A percentile compares a stretch with the other conserved stretches of the same genome.
Evolutionary conservation across 371 early-diverging fungal genomes (phyloP).

Genomic region (Apophysomyces trapeziformis): DNA sequence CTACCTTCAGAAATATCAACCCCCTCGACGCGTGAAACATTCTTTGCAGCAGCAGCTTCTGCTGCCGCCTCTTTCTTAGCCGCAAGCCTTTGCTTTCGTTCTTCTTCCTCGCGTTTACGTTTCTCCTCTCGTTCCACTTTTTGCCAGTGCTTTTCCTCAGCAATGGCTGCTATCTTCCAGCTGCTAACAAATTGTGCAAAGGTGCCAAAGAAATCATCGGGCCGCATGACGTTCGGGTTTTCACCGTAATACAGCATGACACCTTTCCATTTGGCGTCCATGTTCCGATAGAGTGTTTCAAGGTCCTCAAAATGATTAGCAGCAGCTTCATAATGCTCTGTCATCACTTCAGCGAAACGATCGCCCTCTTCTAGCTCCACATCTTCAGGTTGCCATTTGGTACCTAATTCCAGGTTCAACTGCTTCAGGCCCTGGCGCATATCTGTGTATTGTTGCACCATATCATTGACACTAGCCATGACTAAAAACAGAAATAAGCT

Average conservation of each 20-base stretch:
- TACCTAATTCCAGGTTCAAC: constrained; percentile 28
- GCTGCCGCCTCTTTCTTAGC: constrained; percentile 1
- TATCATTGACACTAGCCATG: constrained; percentile 41
- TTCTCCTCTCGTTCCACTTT: constrained; percentile 39
- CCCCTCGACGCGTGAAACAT: not conserved
- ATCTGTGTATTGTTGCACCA: constrained; percentile 44
- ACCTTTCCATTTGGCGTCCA: constrained; percentile 53
- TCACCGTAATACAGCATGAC: constrained; percentile 43
- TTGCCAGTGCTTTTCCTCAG: constrained; percentile 34
- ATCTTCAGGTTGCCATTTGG: constrained; percentile 34
- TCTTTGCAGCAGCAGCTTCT: constrained; percentile 8
- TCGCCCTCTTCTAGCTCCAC: constrained; percentile 29
- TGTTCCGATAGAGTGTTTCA: constrained; percentile 45
- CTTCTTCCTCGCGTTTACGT: constrained; percentile 33
- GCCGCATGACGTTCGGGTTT: constrained; percentile 37
- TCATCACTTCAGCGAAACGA: constrained; percentile 42
- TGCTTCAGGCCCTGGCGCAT: constrained; percentile 38
- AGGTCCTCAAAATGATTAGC: constrained; percentile 43
- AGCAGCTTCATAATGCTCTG: constrained; percentile 36
- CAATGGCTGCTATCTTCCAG: constrained; percentile 37
- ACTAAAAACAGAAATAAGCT: constrained; percentile 16
- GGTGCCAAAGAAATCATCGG: constrained; percentile 37
- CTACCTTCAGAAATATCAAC: constrained; percentile 19
- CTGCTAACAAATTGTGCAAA: constrained; percentile 28
- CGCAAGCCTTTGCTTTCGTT: constrained; percentile 21